Conservation (phyloP, 2,329 filamentous ascomycete genomes). For the Fusarium nanum region DNA sequence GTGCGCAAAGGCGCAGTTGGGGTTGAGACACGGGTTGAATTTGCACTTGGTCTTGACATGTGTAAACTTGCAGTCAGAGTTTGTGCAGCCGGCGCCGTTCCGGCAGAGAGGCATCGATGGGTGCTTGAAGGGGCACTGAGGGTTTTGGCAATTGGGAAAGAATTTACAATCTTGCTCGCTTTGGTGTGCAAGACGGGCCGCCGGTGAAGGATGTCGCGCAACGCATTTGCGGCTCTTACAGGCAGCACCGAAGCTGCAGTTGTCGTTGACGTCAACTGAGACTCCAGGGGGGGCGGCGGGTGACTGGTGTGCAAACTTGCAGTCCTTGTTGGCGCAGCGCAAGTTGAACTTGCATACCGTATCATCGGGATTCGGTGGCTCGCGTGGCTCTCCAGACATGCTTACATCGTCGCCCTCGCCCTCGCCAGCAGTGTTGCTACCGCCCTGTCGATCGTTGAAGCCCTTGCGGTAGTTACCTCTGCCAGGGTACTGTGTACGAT, state of each 20-base stretch:
- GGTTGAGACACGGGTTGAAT: conserved; percentile 91
- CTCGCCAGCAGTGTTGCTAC: conserved; percentile 53
- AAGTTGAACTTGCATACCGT: conserved; percentile 91
- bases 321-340: conserved; percentile 87
- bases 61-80: conserved; percentile 86
- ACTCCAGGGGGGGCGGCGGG: conserved; percentile 84
- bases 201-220: conserved; percentile 90
- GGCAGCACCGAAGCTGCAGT: conserved; percentile 85
- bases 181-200: conserved; percentile 81
- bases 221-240: conserved; percentile 98
- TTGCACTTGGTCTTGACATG: conserved; percentile 88
- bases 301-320: conserved; percentile 93
- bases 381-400: conserved; percentile 65
- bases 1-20: conserved; percentile 89
- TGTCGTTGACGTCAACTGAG: conserved; percentile 81
- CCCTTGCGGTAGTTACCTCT: conserved; percentile 65
- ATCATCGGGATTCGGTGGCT: conserved; percentile 68
- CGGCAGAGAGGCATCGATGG: conserved; percentile 87
- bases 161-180: conserved; percentile 89
- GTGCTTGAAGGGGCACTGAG: conserved; percentile 88
- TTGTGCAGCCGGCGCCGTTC: conserved; percentile 89
- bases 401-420: conserved; percentile 71
- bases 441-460: conserved; percentile 54
- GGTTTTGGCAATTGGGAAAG: conserved; percentile 91
- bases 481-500: conserved; percentile 72